Evolutionary conservation across 169 alveolate genomes (phyloP).

Genomic region (Cryptosporidium xiaoi): DNA sequence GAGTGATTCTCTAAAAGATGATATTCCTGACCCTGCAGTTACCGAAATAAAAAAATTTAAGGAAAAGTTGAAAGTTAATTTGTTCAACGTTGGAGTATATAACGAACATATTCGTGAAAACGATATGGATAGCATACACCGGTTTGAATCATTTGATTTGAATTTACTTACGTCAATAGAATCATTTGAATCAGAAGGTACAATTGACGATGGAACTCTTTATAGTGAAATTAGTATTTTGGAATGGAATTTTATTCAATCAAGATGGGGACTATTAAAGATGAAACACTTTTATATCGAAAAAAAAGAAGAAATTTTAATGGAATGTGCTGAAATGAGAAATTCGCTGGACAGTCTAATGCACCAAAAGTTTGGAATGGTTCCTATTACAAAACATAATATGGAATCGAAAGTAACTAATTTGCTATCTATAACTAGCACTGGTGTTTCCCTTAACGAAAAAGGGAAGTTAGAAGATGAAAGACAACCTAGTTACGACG

Average conservation of each 20-base stretch:
- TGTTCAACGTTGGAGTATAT: constrained; percentile 24
- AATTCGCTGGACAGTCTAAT: constrained; percentile 26
- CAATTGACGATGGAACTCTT: constrained; percentile 57
- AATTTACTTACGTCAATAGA: constrained; percentile 5
- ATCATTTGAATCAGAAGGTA: constrained; percentile 61
- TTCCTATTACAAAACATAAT: constrained; percentile 34
- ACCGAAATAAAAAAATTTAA: constrained; percentile 46
- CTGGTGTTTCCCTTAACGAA: constrained; percentile 23
- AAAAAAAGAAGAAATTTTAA: constrained; percentile 50
- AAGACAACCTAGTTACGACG: constrained; percentile 30
- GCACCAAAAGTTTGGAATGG: constrained; percentile 31
- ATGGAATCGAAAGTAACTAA: constrained; percentile 1
- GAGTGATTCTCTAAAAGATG: constrained; percentile 17
- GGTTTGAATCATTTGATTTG: constrained; percentile 36
- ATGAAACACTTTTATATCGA: constrained; percentile 44
- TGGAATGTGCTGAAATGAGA: constrained; percentile 62
- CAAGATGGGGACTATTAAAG: constrained; percentile 59
- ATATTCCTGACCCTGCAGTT: constrained; percentile 45
- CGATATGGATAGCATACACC: constrained; percentile 35
- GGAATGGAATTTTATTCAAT: constrained; percentile 67
- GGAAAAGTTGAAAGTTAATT: constrained; percentile 33
- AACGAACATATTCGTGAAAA: constrained; percentile 42
- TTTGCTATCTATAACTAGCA: constrained; percentile 9
- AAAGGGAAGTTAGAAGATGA: neutral
- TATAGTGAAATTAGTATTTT: constrained; percentile 47